Evolutionary conservation across 768 basidiomycete genomes (phyloP).

Genomic region (Tubosaeta sp.): DNA sequence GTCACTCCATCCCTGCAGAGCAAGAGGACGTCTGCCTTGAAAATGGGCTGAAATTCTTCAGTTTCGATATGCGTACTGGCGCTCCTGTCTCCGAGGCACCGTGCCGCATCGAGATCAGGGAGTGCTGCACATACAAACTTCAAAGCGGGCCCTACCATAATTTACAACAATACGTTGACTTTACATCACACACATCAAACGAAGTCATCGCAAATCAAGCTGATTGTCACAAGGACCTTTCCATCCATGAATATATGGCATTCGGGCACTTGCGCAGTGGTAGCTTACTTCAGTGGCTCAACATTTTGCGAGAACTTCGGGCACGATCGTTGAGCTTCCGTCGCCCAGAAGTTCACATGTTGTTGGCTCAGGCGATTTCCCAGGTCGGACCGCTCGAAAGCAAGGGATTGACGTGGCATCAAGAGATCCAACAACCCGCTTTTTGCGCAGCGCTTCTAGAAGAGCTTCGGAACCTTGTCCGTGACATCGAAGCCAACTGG

Average conservation of each 20-base stretch:
- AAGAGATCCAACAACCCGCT: conserved; percentile 24
- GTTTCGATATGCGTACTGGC: conserved; percentile 22
- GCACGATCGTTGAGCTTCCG: conserved; percentile 35
- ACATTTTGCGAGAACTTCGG: conserved; percentile 42
- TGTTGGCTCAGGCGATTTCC: conserved; percentile 41
- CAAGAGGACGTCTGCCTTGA: conserved; percentile 21
- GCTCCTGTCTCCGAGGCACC: conserved; percentile 17
- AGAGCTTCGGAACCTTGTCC: conserved; percentile 32
- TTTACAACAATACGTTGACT: conserved; percentile 34
- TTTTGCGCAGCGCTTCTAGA: conserved; percentile 34
- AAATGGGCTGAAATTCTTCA: conserved; percentile 27
- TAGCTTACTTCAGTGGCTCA: conserved; percentile 44
- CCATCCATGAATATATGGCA: conserved; percentile 41
- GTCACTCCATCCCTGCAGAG: conserved; percentile 11
- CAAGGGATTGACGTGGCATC: conserved; percentile 35
- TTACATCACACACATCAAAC: conserved; percentile 39
- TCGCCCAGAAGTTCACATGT: conserved; percentile 34
- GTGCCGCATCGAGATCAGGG: conserved; percentile 4
- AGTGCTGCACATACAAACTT: conserved; percentile 32
- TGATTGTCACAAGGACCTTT: conserved; percentile 36
- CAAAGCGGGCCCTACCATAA: conserved; percentile 29
- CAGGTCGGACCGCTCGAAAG: conserved; percentile 35
- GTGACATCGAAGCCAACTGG: conserved; percentile 40
- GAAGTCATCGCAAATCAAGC: conserved; percentile 39
- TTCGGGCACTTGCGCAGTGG: conserved; percentile 46